phyloP scores from a whole-genome alignment of 495 filamentous ascomycete species.

The Zalerion maritima region DNA sequence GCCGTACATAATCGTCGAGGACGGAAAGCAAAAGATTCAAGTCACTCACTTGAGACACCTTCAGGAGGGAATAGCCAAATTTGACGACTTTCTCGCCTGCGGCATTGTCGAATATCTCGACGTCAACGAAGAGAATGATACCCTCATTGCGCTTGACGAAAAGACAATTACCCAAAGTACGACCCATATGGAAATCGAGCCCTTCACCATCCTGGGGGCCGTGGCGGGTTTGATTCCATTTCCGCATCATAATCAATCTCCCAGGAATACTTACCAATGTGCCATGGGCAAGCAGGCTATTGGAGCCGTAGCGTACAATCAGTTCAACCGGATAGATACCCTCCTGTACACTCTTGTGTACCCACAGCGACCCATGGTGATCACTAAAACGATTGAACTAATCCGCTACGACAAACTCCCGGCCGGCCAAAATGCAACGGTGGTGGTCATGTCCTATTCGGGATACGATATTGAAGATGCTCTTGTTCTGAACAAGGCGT shows the following conservation, averaged over 20 bases:
- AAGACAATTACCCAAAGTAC: constrained; percentile 61
- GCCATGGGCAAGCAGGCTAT: constrained; percentile 99
- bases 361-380: constrained; percentile 94
- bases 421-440: constrained; percentile 89
- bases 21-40: constrained; percentile 63
- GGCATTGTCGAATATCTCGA: constrained; percentile 94
- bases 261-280: constrained; percentile 97
- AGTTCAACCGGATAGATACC: constrained; percentile 90
- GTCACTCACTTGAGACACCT: constrained; percentile 61
- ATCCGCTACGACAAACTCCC: constrained; percentile 96
- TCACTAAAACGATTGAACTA: constrained; percentile 88
- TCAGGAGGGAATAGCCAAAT: constrained; percentile 64
- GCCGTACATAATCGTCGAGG: constrained; percentile 86
- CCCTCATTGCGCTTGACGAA: constrained; percentile 80
- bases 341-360: constrained; percentile 94
- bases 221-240: constrained; percentile 95
- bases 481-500: constrained; percentile 89
- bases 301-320: constrained; percentile 92
- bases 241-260: constrained; percentile 98
- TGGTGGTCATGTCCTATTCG: constrained; percentile 98
- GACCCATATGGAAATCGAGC: constrained; percentile 94
- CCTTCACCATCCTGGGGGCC: constrained; percentile 93
- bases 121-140: constrained; percentile 96
- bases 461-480: constrained; percentile 99
- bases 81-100: constrained; percentile 81